Evolutionary conservation across 1,284 basidiomycete genomes (phyloP), one percentile per base, ranked within the genome.

Genomic region (Sanghuangporus weigelae): DNA sequence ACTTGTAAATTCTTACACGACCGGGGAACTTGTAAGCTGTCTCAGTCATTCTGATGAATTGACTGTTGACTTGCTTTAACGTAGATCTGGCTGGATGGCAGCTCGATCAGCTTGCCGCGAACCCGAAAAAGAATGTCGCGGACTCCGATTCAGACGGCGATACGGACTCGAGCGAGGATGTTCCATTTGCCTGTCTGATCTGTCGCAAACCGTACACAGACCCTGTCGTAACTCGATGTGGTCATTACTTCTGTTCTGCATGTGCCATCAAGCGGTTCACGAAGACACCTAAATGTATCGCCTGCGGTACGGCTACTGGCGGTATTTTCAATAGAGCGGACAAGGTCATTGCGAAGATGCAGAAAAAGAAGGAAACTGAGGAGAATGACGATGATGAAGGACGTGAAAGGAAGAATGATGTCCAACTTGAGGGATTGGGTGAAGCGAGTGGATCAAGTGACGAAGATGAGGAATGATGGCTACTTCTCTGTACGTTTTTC

Each of bases 41-140:
- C 46, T 55, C 68, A 63, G 66, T 60, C 44, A 42, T 36, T 36
- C 42, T 58, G 23, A n/a, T 16, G 16, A 54, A 48, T 58, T 60
- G 55, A 60, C 53, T 65, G 56, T 63, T 66, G 58, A 72, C 63
- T 71, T 66, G 73, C 71, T 71, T 69, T 44, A 74, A 73, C 68
- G 72, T 76, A 90, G 98, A 99, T 77, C 86, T 99, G 38, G 91
- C 92, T 10, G 97, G 97, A 50, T 99, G 97, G 97, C 96, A 99
- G 77, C 83, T 99, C 60, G 96, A 98, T 79, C 89, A 90, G 73
- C 78, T 90, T 62, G 87, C 85, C n/a, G 89, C 84, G 67, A 85
- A 84, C 69, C 78, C 89, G 3, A 78, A 80, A 70, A 83, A 81
- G 72, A 78, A 84, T 66, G 83, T 76, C n/a, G 84, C 80, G 64